Evolutionary conservation across 139 green algal genomes (phyloP).

Genomic region (Chlamydomonas eustigma): DNA sequence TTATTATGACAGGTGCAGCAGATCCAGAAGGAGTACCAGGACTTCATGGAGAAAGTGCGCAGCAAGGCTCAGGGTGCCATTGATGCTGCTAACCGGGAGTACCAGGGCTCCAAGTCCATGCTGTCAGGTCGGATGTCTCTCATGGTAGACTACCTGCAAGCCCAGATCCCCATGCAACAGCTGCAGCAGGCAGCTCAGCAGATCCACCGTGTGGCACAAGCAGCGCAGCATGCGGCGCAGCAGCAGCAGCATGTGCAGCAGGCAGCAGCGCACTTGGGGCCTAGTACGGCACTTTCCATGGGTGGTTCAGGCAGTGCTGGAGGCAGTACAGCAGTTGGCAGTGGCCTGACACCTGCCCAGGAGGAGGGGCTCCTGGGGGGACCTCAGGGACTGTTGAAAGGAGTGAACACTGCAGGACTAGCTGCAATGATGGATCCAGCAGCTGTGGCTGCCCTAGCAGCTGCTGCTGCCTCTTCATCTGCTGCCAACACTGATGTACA

Average conservation of each 20-base stretch:
- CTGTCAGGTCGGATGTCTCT: slow-evolving; percentile 60
- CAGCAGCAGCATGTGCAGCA: not conserved
- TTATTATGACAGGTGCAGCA: slow-evolving; percentile 54
- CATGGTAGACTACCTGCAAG: slow-evolving; percentile 62
- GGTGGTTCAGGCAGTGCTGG: not conserved
- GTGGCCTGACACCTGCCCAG: not conserved
- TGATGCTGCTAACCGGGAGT: slow-evolving; percentile 73
- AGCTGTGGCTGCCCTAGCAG: slow-evolving; percentile 7
- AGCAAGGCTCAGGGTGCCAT: slow-evolving; percentile 74
- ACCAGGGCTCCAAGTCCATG: slow-evolving; percentile 53
- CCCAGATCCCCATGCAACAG: slow-evolving; percentile 38
- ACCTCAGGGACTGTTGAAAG: no score
- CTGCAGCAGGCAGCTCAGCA: slow-evolving; percentile 42
- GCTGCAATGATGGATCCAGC: slow-evolving; percentile 8
- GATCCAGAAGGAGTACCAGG: slow-evolving; percentile 82
- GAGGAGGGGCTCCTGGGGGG: not conserved
- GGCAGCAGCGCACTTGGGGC: not conserved
- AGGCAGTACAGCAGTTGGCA: not conserved
- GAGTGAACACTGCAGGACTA: not conserved
- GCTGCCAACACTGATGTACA: not conserved
- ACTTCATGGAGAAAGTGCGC: slow-evolving; percentile 79
- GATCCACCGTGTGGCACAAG: slow-evolving; percentile 30
- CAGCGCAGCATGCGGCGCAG: slow-evolving; percentile 1
- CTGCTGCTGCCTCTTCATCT: not conserved
- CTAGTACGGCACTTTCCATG: not conserved